Percentiles rank a stretch among this genome's conserved stretches.
phyloP scores from a whole-genome alignment of 345 rosid species.

The Toxicodendron radicans region DNA sequence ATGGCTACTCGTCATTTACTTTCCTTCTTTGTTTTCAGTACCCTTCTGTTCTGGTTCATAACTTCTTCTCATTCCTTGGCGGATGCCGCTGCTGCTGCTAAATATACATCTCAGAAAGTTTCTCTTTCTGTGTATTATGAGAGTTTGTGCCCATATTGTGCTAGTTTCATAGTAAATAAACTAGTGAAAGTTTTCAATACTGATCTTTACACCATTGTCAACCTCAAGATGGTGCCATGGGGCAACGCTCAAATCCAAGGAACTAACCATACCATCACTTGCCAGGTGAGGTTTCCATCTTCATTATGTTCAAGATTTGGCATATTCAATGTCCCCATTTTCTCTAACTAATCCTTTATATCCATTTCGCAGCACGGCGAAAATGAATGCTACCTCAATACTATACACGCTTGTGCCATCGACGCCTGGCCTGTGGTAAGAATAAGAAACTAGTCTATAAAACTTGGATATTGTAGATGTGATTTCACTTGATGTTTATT shows the following conservation, averaged over 20 bases:
- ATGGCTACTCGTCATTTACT: too few species aligned
- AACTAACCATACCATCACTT: conserved; percentile 20
- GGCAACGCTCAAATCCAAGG: conserved; percentile 26
- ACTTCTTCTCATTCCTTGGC: conserved; percentile 18
- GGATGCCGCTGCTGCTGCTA: background rate
- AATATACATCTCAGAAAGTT: conserved; percentile 21
- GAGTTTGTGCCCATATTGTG: conserved; percentile 31
- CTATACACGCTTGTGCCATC: conserved; percentile 65
- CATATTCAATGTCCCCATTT: background rate
- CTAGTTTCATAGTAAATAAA: conserved; percentile 25
- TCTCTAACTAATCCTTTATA: background rate
- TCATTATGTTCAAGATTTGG: background rate
- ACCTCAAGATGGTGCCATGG: conserved; percentile 42
- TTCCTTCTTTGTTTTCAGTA: conserved; percentile 7
- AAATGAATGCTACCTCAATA: conserved; percentile 65
- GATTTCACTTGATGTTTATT: background rate
- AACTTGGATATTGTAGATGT: background rate
- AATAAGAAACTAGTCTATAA: background rate
- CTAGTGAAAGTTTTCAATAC: conserved; percentile 22
- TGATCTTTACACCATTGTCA: conserved; percentile 32
- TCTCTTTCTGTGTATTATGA: conserved; percentile 42
- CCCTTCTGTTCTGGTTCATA: conserved; percentile 17
- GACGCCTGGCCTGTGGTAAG: conserved; percentile 44
- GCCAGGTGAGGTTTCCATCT: conserved; percentile 36
- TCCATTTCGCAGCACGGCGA: conserved; percentile 55